These are phyloP conservation scores for Eimeria acervulina DNA, from an alignment of 169 alveolate genomes.

Conservation along the genomic window DNA sequence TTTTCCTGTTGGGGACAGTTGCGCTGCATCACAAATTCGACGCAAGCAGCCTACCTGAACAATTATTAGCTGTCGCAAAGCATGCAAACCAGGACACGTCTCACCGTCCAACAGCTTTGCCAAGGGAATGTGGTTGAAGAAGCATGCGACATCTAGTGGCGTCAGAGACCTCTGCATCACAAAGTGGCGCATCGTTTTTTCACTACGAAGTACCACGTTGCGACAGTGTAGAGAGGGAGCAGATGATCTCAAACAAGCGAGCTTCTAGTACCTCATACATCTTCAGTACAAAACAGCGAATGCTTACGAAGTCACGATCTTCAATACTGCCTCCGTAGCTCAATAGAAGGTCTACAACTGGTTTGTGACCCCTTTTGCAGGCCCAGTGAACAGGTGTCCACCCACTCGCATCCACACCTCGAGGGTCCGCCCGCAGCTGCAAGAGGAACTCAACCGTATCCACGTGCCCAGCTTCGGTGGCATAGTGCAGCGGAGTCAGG, in stretches of 20 bases:
- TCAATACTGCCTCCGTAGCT: conserved; percentile 67
- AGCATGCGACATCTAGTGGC: conserved; percentile 70
- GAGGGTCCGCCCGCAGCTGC: conserved; percentile 72
- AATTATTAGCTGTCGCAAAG: background rate
- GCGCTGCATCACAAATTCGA: conserved; percentile 41
- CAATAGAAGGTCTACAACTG: conserved; percentile 19
- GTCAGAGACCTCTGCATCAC: conserved; percentile 74
- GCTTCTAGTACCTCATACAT: background rate
- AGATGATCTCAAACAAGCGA: background rate
- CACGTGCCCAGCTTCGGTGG: conserved; percentile 80
- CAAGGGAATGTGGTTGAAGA: conserved; percentile 57
- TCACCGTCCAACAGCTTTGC: conserved; percentile 73
- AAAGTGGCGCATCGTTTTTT: background rate
- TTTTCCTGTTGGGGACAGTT: conserved; percentile 9
- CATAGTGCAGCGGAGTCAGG: conserved; percentile 79
- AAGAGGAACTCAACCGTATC: conserved; percentile 70
- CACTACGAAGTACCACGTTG: too few relatives aligned
- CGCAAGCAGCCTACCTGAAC: conserved; percentile 1
- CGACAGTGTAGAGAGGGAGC: background rate
- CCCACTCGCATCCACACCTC: conserved; percentile 79
- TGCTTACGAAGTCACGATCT: conserved; percentile 70
- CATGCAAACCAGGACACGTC: background rate
- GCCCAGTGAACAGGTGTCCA: conserved; percentile 85
- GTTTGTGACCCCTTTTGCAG: conserved; percentile 67
- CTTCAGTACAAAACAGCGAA: background rate